Evolutionary conservation across 306 rosid species (phyloP).

Genomic region (Vigna mungo): DNA sequence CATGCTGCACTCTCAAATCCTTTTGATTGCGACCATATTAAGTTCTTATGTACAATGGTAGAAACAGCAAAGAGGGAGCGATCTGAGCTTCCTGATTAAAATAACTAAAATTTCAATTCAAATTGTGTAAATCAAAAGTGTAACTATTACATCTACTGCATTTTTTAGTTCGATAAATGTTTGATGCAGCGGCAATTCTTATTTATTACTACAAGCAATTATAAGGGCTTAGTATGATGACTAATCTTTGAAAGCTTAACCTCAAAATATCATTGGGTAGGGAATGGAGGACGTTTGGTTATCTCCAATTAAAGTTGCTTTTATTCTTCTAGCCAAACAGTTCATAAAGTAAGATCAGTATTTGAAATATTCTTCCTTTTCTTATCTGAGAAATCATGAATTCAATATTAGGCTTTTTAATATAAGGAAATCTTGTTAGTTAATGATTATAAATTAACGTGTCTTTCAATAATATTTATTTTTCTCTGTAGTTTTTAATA

Average conservation of each 20-base stretch:
- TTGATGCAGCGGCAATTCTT: conserved; percentile 32
- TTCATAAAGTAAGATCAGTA: too few relatives aligned
- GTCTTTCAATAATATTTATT: too few relatives aligned
- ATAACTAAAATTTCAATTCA: conserved; percentile 28
- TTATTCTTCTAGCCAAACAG: too few relatives aligned
- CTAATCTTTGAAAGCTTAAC: neutral
- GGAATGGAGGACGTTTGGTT: too few relatives aligned
- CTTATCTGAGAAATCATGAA: too few relatives aligned
- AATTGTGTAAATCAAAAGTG: conserved; percentile 34
- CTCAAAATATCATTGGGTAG: too few relatives aligned
- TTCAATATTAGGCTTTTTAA: too few relatives aligned
- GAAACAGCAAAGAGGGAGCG: conserved; percentile 84
- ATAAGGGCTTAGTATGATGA: conserved; percentile 5
- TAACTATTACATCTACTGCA: conserved; percentile 32
- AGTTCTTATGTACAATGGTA: conserved; percentile 76
- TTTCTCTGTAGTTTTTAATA: too few relatives aligned
- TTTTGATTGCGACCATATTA: conserved; percentile 65
- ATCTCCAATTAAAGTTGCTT: too few relatives aligned
- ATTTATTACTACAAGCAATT: conserved; percentile 44
- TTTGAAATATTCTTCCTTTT: too few relatives aligned
- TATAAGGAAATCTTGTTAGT: too few relatives aligned
- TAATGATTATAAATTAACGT: too few relatives aligned
- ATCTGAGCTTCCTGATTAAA: conserved; percentile 84
- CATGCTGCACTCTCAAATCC: conserved; percentile 81
- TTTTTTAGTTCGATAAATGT: conserved; percentile 31